Evolutionary conservation across 83 land plant species (phyloP), one percentile per base, ranked within the genome.

Genomic region (Diphasiastrum complanatum): DNA sequence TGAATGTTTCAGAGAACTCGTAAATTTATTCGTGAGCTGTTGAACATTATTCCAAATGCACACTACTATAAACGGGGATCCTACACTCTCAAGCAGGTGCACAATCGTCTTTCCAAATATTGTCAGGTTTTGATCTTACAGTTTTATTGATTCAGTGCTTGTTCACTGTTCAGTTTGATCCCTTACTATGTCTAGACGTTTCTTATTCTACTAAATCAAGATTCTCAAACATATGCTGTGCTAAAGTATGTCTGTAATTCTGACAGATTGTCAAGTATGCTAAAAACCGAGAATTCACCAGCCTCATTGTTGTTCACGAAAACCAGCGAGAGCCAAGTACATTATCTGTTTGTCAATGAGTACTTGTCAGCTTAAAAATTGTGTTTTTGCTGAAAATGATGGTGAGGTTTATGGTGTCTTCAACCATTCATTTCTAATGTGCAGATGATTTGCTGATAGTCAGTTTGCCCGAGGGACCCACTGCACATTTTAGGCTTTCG

Each of bases 401-500:
- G 10, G 29, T 3, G 5, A 12, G 29, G 24, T 58, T 4, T 34
- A 38, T 60, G 20, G n/a, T 8, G 10, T 52, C 23, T 47, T 38
- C 51, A 48, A 18, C 18, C 51, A 40, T 48, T 48, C 5, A 18
- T 24, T 48, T 8, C 51, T 48, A n/a, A n/a, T n/a, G 58, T 64
- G 56, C 67, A 85, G 95, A 92, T 79, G 97, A 82, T 35, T 69
- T 92, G 36, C 74, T 92, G 29, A 49, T 92, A 11, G 74, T 92
- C n/a, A 74, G 70, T 51, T 69, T 92, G 61, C 97, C 97, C 2
- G 70, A 80, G 62, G 96, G 97, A 29, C 97, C 97, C 28, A 92
- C 97, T 26, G 97, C 97, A 14, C 96, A 88, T 71, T 92, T 92
- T 63, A 92, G 82, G 70, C 82, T 92, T 36, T 83, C 97, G 0